These are phyloP conservation scores for Zea luxurians DNA, from an alignment of 176 grass and related monocot genomes.

Conservation along the genomic window DNA sequence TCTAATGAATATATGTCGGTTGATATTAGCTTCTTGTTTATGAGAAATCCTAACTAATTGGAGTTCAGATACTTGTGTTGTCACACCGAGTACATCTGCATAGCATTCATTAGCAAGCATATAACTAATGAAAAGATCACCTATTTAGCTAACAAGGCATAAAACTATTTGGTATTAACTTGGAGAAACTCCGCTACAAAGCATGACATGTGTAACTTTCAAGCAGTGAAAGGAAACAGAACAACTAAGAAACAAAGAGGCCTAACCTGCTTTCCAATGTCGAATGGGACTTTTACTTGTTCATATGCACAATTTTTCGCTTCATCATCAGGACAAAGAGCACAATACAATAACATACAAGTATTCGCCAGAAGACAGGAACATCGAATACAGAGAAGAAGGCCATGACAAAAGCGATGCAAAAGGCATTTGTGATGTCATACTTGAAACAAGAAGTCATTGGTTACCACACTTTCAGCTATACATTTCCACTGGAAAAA, in stretches of 20 bases:
- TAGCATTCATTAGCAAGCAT: too few relatives aligned
- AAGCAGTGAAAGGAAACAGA: too few relatives aligned
- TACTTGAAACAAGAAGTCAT: slow-evolving; percentile 59
- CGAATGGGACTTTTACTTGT: slow-evolving; percentile 83
- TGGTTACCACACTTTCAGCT: background rate
- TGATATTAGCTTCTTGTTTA: too few relatives aligned
- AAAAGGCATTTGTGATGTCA: slow-evolving; percentile 78
- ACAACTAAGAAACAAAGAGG: background rate
- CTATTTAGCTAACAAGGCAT: too few relatives aligned
- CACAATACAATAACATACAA: slow-evolving; percentile 80
- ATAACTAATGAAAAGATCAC: too few relatives aligned
- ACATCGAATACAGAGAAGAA: slow-evolving; percentile 93
- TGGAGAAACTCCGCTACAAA: background rate
- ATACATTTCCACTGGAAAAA: background rate
- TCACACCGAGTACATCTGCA: too few relatives aligned
- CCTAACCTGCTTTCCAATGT: slow-evolving; percentile 78
- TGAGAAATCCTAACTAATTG: too few relatives aligned
- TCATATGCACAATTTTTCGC: slow-evolving; percentile 82
- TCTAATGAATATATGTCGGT: too few relatives aligned
- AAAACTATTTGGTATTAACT: background rate
- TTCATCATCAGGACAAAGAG: slow-evolving; percentile 87
- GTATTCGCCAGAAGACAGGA: slow-evolving; percentile 90
- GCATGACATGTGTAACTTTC: background rate
- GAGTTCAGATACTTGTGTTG: too few relatives aligned
- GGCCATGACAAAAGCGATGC: slow-evolving; percentile 79